Percentiles rank a stretch among this genome's conserved stretches.
phyloP scores from a whole-genome alignment of 2,329 filamentous ascomycete species.

The Hypoxylon sp. region DNA sequence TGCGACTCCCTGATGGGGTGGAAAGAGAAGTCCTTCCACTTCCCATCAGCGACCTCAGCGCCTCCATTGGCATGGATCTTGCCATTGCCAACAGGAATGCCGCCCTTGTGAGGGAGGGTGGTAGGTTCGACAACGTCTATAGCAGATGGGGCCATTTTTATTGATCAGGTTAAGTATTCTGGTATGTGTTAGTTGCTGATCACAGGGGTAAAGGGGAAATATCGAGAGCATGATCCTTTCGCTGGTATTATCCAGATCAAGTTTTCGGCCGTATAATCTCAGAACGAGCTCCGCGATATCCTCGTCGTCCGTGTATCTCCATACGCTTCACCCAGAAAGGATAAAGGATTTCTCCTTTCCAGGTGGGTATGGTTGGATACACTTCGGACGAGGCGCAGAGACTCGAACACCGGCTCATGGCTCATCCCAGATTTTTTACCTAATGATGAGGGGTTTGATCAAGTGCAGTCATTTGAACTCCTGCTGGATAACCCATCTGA shows the following conservation, averaged over 20 bases:
- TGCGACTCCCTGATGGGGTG: conserved; percentile 90
- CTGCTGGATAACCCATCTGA: conserved; percentile 50
- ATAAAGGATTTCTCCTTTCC: no score
- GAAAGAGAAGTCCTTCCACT: conserved; percentile 88
- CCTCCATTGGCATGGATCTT: conserved; percentile 61
- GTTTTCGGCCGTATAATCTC: conserved; percentile 94
- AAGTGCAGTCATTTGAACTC: conserved; percentile 44
- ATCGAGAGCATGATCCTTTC: conserved; percentile 94
- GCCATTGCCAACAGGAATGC: conserved; percentile 56
- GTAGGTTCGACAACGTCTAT: conserved; percentile 70
- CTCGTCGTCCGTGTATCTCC: conserved; percentile 38
- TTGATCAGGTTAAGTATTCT: conserved; percentile 51
- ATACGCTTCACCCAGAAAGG: conserved; percentile 12
- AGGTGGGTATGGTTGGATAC: conserved; percentile 39
- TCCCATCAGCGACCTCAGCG: conserved; percentile 75
- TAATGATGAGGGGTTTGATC: conserved; percentile 52
- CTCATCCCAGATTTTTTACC: conserved; percentile 54
- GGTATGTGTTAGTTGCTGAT: conserved; percentile 54
- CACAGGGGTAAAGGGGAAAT: conserved; percentile 55
- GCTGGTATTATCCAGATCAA: conserved; percentile 99
- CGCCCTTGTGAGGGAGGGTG: conserved; percentile 63
- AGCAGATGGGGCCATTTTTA: conserved; percentile 82
- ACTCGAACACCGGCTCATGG: conserved; percentile 56
- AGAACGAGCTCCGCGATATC: conserved; percentile 58
- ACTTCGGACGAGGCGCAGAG: conserved; percentile 45